These are phyloP conservation scores for Diospyros lotus DNA, from an alignment of 148 eudicot species.

Conservation along the genomic window DNA sequence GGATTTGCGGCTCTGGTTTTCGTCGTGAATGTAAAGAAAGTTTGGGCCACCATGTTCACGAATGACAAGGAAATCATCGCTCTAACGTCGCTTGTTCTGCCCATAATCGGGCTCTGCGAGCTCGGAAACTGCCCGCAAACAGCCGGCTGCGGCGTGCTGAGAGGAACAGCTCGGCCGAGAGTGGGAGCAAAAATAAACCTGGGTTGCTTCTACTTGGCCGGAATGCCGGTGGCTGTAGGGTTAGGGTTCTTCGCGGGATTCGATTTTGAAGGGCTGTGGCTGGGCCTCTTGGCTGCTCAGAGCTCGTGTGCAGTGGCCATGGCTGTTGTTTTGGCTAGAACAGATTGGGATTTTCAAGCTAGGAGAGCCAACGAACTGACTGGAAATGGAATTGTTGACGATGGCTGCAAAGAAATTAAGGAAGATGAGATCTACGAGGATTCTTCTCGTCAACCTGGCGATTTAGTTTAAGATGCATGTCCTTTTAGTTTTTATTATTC, in stretches of 20 bases:
- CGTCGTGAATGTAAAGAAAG: constrained; percentile 32
- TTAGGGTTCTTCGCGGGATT: constrained; percentile 22
- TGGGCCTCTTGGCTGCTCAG: constrained; percentile 42
- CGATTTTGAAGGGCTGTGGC: constrained; percentile 39
- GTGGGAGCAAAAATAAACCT: constrained; percentile 67
- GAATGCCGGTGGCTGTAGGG: constrained; percentile 69
- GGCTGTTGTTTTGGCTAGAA: constrained; percentile 39
- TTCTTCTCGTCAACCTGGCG: constrained; percentile 12
- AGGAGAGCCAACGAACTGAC: constrained; percentile 50
- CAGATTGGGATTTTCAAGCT: constrained; percentile 62
- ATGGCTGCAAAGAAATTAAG: constrained; percentile 15
- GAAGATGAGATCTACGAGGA: constrained; percentile 19
- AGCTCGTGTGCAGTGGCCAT: constrained; percentile 36
- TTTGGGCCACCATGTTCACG: constrained; percentile 69
- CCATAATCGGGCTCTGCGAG: constrained; percentile 79
- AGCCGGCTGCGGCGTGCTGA: constrained; percentile 67
- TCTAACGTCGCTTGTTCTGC: constrained; percentile 51
- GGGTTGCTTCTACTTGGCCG: constrained; percentile 72
- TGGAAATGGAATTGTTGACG: not conserved
- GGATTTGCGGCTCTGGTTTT: constrained; percentile 51
- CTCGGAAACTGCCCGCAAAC: constrained; percentile 87
- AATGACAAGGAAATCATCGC: constrained; percentile 41
- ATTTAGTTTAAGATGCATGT: not conserved
- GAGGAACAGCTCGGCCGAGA: constrained; percentile 79
- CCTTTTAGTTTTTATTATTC: too few species aligned